phyloP scores from a whole-genome alignment of 1,139 yeast species.

The Yamadazyma spencermartinsiae region DNA sequence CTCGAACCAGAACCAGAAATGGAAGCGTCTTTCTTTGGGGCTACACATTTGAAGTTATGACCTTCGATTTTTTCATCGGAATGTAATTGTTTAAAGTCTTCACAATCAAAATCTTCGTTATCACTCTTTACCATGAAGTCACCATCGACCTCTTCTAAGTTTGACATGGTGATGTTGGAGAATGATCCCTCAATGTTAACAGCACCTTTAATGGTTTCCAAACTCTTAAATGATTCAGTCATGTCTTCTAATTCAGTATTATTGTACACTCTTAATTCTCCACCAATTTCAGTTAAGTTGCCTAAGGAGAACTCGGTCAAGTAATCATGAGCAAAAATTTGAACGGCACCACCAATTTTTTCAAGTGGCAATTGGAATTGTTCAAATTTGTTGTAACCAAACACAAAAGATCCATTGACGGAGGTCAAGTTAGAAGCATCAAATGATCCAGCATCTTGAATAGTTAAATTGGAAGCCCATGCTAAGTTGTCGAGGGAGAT shows the following conservation, averaged over 20 bases:
- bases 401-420: slow-evolving; percentile 43
- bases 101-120: slow-evolving; percentile 41
- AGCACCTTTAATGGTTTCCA: slow-evolving; percentile 44
- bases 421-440: slow-evolving; percentile 35
- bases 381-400: slow-evolving; percentile 44
- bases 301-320: slow-evolving; percentile 30
- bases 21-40: slow-evolving; percentile 27
- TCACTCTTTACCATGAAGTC: slow-evolving; percentile 42
- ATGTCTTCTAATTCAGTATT: slow-evolving; percentile 42
- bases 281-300: slow-evolving; percentile 39
- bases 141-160: slow-evolving; percentile 43
- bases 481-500: slow-evolving; percentile 37
- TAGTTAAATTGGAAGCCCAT: slow-evolving; percentile 48
- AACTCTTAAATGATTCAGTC: slow-evolving; percentile 29
- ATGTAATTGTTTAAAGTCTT: slow-evolving; percentile 34
- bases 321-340: slow-evolving; percentile 46
- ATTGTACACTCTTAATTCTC: slow-evolving; percentile 46
- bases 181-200: slow-evolving; percentile 41
- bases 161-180: slow-evolving; percentile 40
- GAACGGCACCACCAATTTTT: slow-evolving; percentile 42
- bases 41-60: slow-evolving; percentile 46
- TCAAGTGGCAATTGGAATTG: slow-evolving; percentile 33
- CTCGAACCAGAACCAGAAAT: slow-evolving; percentile 16
- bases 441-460: slow-evolving; percentile 41
- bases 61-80: slow-evolving; percentile 40